Conservation (phyloP, 2,329 filamentous ascomycete species). For the Scorias spongiosa region DNA sequence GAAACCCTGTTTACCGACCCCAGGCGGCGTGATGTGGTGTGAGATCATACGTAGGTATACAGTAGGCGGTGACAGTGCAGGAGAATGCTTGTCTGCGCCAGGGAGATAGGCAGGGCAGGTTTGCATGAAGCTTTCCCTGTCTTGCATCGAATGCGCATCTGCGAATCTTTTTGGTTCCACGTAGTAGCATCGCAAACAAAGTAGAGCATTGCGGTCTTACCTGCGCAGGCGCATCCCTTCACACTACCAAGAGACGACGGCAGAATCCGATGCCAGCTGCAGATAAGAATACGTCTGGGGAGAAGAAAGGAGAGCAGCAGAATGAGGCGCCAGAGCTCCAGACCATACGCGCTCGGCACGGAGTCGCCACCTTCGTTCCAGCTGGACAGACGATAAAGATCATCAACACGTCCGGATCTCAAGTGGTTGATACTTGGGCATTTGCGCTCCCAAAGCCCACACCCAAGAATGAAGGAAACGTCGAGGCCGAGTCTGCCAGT, state of each 20-base stretch:
- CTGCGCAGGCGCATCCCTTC: not conserved
- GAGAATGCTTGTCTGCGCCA: not conserved
- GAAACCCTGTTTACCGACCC: not conserved
- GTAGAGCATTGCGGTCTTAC: not conserved
- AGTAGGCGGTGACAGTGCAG: not conserved
- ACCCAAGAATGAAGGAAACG: conserved; percentile 17
- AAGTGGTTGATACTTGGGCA: conserved; percentile 35
- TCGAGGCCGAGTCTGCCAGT: conserved; percentile 9
- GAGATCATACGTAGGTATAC: not conserved
- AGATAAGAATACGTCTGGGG: not conserved
- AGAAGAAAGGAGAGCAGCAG: not conserved
- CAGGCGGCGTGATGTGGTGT: not conserved
- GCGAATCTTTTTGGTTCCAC: not conserved
- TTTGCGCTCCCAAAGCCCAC: conserved; percentile 33
- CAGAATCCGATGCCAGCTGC: not conserved
- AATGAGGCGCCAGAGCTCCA: conserved; percentile 12
- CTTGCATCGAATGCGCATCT: not conserved
- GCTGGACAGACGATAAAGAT: conserved; percentile 34
- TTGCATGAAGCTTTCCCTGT: not conserved
- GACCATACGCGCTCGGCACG: conserved; percentile 34
- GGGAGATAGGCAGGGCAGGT: not conserved
- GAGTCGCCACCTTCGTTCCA: conserved; percentile 35
- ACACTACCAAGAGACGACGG: not conserved
- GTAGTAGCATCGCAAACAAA: not conserved
- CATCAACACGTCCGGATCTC: conserved; percentile 35